phyloP scores from a whole-genome alignment of 176 grass and related monocot genomes.

The Tillandsia leiboldiana region DNA sequence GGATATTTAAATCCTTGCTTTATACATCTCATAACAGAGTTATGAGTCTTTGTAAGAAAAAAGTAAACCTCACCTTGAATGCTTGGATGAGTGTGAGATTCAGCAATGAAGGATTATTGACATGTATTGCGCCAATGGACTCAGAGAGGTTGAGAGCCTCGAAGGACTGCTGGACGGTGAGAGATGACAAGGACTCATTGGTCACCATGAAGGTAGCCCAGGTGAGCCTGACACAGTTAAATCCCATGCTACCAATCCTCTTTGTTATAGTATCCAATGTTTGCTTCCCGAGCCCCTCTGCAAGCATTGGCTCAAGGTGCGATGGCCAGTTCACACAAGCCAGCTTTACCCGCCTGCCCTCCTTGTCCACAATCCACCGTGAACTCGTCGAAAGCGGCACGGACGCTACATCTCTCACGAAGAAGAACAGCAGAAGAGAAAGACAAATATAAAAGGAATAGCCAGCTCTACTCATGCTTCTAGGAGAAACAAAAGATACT shows the following conservation, averaged over 20 bases:
- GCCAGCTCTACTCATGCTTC: not conserved
- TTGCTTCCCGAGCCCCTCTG: conserved; percentile 59
- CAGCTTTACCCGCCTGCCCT: conserved; percentile 62
- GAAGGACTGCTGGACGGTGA: conserved; percentile 62
- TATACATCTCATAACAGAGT: no score
- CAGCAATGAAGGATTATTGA: conserved; percentile 51
- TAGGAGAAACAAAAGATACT: conserved; percentile 23
- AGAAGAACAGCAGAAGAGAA: conserved; percentile 8
- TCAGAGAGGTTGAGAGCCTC: conserved; percentile 45
- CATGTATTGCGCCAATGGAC: conserved; percentile 33
- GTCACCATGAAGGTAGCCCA: conserved; percentile 69
- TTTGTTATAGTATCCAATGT: conserved; percentile 44
- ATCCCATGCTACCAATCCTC: conserved; percentile 49
- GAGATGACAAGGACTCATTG: conserved; percentile 40
- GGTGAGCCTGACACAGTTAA: conserved; percentile 87
- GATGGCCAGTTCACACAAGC: conserved; percentile 95
- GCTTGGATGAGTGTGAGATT: conserved; percentile 73
- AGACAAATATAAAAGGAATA: not conserved
- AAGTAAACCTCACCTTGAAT: conserved; percentile 34
- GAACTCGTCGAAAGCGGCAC: conserved; percentile 53
- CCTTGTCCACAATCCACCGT: conserved; percentile 66
- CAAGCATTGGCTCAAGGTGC: conserved; percentile 71
- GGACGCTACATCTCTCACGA: conserved; percentile 5
- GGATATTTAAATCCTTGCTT: no score
- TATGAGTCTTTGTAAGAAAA: no score